Base-by-base conservation (phyloP, 139 green algal genomes). In the Asterochloris sp. region DNA sequence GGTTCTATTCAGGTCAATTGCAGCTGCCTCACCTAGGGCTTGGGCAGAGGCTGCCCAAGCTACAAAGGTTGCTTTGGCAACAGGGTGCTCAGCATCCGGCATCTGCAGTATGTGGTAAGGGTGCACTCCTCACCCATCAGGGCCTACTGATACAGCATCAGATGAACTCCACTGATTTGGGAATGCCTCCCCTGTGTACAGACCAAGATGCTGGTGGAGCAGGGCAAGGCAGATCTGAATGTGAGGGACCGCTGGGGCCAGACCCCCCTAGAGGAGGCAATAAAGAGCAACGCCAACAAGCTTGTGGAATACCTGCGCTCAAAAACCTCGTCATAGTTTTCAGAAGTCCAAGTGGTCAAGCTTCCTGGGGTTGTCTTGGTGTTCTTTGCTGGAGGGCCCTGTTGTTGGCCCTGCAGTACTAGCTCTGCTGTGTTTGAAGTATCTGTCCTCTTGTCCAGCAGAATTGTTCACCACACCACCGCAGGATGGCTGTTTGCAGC, bases 171-270 rank as follows among this genome's bases (percentile, higher is more conserved):
- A 26, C 17, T 71, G 4, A 71, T 10, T 21, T 14, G 16, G 16
- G 21, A 2, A 71, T 71, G 21, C 19, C 66, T 13, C 19, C 66
- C 66, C 21, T 71, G 66, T 29, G 4, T 79, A 29, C 83, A 86
- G 83, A 78, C 83, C 14, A 76, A 74, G 28, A 16, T 86, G 78
- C 78, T 86, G 62, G 78, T 86, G 47, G 83, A 86, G 63, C 78
- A 83, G 24, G 83, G 83, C 69, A 66, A 75, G 13, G 83, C 83
- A 2, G 71, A 86, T 64, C 47, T 86, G 62, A n/a, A 75, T 38
- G 67, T 73, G 78, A 78, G 12, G 60, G 83, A 86, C 83, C 69
- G 83, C 13, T 86, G 83, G 83, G 83, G 78, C 38, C 38, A 78
- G 0, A 86, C 83, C 19, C 62, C 83, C 19, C 62, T 81, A 14